Base-by-base conservation (phyloP, 805 yeast genomes). In the Yarrowia divulgata region DNA sequence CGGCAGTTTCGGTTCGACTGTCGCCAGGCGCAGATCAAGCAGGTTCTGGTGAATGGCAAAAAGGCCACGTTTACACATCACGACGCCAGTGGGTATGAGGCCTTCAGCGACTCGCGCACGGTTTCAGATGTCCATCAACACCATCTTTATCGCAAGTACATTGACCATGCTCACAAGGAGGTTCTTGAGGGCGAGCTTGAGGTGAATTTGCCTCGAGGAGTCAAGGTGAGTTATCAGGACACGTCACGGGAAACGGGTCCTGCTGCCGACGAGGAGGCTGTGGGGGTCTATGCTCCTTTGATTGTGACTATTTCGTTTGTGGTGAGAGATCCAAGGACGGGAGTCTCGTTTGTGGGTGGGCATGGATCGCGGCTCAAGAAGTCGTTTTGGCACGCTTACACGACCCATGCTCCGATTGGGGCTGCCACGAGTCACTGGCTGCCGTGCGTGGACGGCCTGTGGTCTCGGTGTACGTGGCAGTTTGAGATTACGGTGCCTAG, bases 351-450 rank as follows among this genome's bases (percentile, higher is more conserved):
- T 77, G 87, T 88, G 45, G 90, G 91, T 16, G 87, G 88, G 12
- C 77, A 78, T 12, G 81, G 83, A 58, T 81, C 88, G 1, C 81
- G 72, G 8, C 67, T 78, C 19, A 82, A 82, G 18, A 77, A 76
- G 67, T 77, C 81, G 43, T 79, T 80, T 58, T 92, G 97, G 97
- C 95, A 89, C 74, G 96, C 91, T 1, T 93, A 90, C 77, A 94
- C 98, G 0, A 82, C 86, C 1, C 93, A 94, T 75, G 83, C 91
- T 5, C 93, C 91, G 37, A 79, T 88, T 55, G 91, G 92, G 18
- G 83, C 90, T 3, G 86, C 95, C 16, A 90, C 98, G 0, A 91
- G 97, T 1, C 89, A 93, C n/a, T 95, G 99, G 99, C 90, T 95
- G 62, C 99, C 99, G 0, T 95, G 99, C 76, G 84, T 95, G 7